These are phyloP conservation scores for Rhododendron henanense DNA, from an alignment of 148 eudicot species.

Conservation along the genomic window DNA sequence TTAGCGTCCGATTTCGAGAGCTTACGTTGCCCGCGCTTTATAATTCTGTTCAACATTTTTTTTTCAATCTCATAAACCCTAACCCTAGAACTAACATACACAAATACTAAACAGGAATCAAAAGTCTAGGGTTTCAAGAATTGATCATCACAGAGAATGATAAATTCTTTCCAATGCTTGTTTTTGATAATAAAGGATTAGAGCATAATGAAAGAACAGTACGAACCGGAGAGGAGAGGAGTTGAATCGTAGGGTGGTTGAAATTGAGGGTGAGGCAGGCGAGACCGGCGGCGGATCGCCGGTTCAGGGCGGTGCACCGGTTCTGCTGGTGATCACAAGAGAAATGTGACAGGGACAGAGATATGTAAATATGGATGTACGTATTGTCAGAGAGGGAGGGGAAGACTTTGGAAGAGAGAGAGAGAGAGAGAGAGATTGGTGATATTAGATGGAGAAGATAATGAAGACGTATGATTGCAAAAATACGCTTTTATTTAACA, in stretches of 20 bases:
- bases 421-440: not conserved
- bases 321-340: not conserved
- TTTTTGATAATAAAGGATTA: not conserved
- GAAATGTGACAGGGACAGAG: not conserved
- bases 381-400: not conserved
- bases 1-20: conserved; percentile 42
- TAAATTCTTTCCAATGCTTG: not conserved
- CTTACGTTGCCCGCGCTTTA: conserved; percentile 49
- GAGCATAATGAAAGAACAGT: not conserved
- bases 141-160: not conserved
- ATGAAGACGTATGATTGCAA: not conserved
- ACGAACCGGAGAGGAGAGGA: conserved; percentile 4
- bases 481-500: not conserved
- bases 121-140: not conserved
- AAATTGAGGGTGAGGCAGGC: not conserved
- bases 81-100: conserved; percentile 9
- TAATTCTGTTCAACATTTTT: conserved; percentile 51
- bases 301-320: not conserved
- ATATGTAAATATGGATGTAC: not conserved
- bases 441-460: not conserved
- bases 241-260: not conserved
- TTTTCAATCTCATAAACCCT: conserved; percentile 19
- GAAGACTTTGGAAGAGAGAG: not conserved
- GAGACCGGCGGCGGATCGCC: not conserved
- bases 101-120: not conserved